Evolutionary conservation across 1,284 basidiomycete genomes (phyloP).

Genomic region (Coniophora puteana): DNA sequence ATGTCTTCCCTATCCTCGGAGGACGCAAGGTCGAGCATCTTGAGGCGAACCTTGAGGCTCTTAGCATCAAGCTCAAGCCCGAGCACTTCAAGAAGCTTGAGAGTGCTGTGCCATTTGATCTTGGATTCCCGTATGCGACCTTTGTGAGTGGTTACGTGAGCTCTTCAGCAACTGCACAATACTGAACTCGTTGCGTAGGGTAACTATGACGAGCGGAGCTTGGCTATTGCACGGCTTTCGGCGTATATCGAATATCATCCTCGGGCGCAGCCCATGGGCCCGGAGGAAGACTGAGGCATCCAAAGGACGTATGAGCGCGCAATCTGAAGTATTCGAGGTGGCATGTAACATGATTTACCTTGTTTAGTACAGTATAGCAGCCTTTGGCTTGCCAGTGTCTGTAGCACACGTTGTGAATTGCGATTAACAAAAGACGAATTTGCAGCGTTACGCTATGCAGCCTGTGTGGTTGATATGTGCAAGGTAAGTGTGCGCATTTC

Average conservation of each 20-base stretch:
- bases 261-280: slow-evolving; percentile 6
- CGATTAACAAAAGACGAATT: no score
- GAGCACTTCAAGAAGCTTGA: slow-evolving; percentile 40
- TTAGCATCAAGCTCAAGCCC: slow-evolving; percentile 34
- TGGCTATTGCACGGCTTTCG: slow-evolving; percentile 5
- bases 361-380: no score
- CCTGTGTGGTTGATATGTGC: no score
- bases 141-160: slow-evolving; percentile 26
- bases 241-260: slow-evolving; percentile 15
- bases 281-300: slow-evolving; percentile 1
- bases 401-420: no score
- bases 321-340: no score
- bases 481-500: no score
- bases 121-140: slow-evolving; percentile 34
- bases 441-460: no score
- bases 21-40: slow-evolving; percentile 45
- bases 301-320: no score
- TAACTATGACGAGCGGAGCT: slow-evolving; percentile 15
- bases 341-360: no score
- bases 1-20: slow-evolving; percentile 45
- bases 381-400: no score
- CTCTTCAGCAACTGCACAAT: neutral
- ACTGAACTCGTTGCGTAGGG: slow-evolving; percentile 1
- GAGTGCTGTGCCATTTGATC: slow-evolving; percentile 32
- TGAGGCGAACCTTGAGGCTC: slow-evolving; percentile 39